These are phyloP conservation scores for Thalassia testudinum DNA, from an alignment of 116 monocot genomes.

Conservation along the genomic window DNA sequence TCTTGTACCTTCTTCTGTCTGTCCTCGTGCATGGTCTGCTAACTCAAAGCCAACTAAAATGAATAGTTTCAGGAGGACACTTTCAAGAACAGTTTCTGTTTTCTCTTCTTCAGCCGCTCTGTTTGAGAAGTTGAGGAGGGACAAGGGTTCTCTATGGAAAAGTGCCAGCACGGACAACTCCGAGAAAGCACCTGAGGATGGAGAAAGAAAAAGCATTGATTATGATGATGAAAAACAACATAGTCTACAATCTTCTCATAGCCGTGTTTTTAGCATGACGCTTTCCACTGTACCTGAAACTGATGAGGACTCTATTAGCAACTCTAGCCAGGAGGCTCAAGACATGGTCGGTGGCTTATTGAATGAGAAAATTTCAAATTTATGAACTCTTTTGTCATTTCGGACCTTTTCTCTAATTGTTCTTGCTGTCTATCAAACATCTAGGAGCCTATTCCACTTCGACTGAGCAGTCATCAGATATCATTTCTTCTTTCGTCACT, in stretches of 20 bases:
- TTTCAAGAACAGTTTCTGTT: slow-evolving; percentile 40
- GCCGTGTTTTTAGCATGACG: not conserved
- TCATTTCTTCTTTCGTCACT: slow-evolving; percentile 71
- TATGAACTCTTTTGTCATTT: not conserved
- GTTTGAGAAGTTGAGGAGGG: slow-evolving; percentile 13
- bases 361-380: not conserved
- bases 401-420: not conserved
- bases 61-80: slow-evolving; percentile 22
- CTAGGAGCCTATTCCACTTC: slow-evolving; percentile 40
- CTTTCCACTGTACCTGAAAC: not conserved
- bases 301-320: slow-evolving; percentile 8
- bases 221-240: slow-evolving; percentile 4
- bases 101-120: slow-evolving; percentile 33
- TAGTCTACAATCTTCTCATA: not conserved
- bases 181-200: slow-evolving; percentile 5
- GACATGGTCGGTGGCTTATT: not conserved
- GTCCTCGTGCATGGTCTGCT: slow-evolving; percentile 39
- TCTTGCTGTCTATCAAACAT: slow-evolving; percentile 9
- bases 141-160: slow-evolving; percentile 9
- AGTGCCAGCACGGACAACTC: not conserved
- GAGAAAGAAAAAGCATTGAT: slow-evolving; percentile 2
- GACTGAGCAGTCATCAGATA: slow-evolving; percentile 80
- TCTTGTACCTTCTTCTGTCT: slow-evolving; percentile 42
- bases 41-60: slow-evolving; percentile 14
- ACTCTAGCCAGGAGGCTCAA: not conserved